Conservation (phyloP, 495 filamentous ascomycete species). For the Neurospora sp. region DNA sequence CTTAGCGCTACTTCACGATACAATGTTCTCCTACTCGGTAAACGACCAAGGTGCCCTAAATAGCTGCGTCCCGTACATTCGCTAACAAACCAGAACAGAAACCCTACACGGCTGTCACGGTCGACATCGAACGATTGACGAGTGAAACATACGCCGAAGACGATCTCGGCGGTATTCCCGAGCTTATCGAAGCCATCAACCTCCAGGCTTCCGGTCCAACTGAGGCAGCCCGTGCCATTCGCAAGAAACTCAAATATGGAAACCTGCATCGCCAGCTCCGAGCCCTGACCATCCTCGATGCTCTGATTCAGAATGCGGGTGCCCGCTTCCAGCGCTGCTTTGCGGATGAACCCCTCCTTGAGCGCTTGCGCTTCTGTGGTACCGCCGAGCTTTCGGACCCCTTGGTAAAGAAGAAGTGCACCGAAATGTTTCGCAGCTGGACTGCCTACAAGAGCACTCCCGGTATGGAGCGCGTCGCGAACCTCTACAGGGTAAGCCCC, state of each 20-base stretch:
- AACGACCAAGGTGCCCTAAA: neutral
- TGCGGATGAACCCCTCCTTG: conserved; percentile 85
- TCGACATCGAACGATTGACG: conserved; percentile 85
- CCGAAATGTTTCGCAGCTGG: conserved; percentile 82
- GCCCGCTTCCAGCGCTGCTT: conserved; percentile 79
- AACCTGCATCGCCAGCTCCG: conserved; percentile 84
- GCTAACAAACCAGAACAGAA: conserved; percentile 53
- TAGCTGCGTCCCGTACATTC: neutral
- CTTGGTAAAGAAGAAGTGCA: conserved; percentile 76
- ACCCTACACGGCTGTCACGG: conserved; percentile 87
- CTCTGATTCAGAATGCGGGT: conserved; percentile 88
- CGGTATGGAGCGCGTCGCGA: conserved; percentile 70
- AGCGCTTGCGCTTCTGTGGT: conserved; percentile 79
- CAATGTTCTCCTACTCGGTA: neutral
- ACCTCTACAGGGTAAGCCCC: conserved; percentile 55
- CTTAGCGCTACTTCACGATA: neutral
- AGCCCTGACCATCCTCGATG: conserved; percentile 84
- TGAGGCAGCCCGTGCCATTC: conserved; percentile 83
- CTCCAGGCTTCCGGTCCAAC: conserved; percentile 80
- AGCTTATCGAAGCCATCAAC: conserved; percentile 86
- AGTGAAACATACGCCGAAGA: conserved; percentile 84
- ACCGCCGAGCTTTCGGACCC: conserved; percentile 79
- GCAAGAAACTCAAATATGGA: conserved; percentile 99
- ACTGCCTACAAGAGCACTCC: conserved; percentile 70
- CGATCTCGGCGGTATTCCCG: conserved; percentile 83